Evolutionary conservation across 768 basidiomycete species (phyloP).

Genomic region (Dendrothele bispora): DNA sequence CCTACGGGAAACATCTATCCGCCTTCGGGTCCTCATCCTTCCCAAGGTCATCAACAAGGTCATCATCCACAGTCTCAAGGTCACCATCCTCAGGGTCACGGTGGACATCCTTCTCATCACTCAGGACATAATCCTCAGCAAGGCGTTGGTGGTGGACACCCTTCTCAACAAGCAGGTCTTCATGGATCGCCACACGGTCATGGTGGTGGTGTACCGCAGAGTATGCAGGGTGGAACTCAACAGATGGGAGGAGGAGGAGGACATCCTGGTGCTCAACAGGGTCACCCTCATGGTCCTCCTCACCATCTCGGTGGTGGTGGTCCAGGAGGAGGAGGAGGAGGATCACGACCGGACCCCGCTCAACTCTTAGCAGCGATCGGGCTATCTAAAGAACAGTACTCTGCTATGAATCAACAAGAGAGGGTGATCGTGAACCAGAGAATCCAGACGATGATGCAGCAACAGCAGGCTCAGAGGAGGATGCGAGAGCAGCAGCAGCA

Average conservation of each 20-base stretch:
- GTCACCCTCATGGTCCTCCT: no score
- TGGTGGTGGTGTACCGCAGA: no score
- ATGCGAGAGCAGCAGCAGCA: neutral
- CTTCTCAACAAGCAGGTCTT: no score
- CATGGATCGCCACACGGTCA: no score
- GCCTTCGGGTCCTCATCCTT: no score
- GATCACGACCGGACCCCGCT: neutral
- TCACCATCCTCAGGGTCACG: neutral
- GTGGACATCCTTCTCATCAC: conserved; percentile 1
- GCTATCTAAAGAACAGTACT: neutral
- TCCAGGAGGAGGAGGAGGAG: neutral
- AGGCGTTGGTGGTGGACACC: no score
- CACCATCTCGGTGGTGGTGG: neutral
- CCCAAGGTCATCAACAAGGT: neutral
- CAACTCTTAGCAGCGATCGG: conserved; percentile 2
- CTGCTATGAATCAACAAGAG: neutral
- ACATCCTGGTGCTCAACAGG: no score
- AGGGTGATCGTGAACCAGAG: neutral
- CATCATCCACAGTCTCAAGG: neutral
- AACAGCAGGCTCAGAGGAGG: no score
- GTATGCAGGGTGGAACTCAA: no score
- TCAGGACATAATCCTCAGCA: neutral
- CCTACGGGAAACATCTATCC: neutral
- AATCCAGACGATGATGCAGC: neutral
- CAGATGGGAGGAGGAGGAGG: no score